These are phyloP conservation scores for Cylindrotheca fusiformis DNA, from an alignment of 108 stramenopile genomes.

Conservation along the genomic window DNA sequence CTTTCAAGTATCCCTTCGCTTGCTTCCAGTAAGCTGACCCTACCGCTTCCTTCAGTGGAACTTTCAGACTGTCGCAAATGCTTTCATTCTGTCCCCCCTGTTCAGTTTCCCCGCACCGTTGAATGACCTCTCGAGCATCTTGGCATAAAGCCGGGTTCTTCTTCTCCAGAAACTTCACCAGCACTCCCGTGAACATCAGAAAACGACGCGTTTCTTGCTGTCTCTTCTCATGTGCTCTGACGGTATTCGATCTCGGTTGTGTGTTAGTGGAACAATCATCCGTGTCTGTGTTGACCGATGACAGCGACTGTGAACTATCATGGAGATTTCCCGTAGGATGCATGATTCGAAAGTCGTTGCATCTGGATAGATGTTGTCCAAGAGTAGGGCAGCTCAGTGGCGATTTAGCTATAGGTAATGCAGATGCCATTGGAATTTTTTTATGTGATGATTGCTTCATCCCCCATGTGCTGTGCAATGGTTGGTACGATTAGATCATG, in stretches of 20 bases:
- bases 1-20: constrained; percentile 12
- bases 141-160: constrained; percentile 43
- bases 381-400: no score
- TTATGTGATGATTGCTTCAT: no score
- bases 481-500: no score
- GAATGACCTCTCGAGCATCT: constrained; percentile 50
- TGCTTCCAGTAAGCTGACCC: constrained; percentile 54
- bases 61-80: constrained; percentile 41
- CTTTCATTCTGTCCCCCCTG: constrained; percentile 20
- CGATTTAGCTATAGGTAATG: no score
- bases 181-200: constrained; percentile 55
- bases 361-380: no score
- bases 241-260: constrained; percentile 20
- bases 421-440: no score
- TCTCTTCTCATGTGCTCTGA: constrained; percentile 8
- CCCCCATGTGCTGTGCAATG: no score
- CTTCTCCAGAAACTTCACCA: constrained; percentile 64
- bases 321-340: no score
- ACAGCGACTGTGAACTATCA: not conserved
- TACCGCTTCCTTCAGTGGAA: constrained; percentile 38
- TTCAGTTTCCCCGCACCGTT: constrained; percentile 54
- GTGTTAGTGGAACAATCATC: constrained; percentile 11
- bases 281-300: not conserved
- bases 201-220: constrained; percentile 56
- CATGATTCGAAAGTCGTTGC: no score